Percentiles rank a stretch among this genome's conserved stretches.
These are phyloP conservation scores for Kickxella alabastrina DNA, from an alignment of 192 early-diverging fungal species.

Conservation along the genomic window DNA sequence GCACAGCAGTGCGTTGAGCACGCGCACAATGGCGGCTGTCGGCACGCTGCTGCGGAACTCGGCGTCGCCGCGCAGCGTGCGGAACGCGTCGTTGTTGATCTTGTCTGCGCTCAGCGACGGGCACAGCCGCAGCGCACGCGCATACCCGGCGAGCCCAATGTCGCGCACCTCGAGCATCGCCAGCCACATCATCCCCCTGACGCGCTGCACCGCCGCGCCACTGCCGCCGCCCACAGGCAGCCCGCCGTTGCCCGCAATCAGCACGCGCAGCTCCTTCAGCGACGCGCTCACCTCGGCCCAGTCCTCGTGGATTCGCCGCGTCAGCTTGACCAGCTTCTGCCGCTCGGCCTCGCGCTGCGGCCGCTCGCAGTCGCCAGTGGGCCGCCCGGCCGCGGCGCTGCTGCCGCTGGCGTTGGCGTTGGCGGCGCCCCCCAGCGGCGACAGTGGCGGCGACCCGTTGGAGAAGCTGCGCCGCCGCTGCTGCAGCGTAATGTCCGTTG, in stretches of 20 bases:
- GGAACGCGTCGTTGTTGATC: constrained; percentile 87
- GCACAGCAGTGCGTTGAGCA: constrained; percentile 86
- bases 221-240: constrained; percentile 17
- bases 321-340: constrained; percentile 33
- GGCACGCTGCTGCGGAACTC: constrained; percentile 68
- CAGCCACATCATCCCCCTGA: constrained; percentile 36
- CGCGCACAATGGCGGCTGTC: constrained; percentile 68
- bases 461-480: constrained; percentile 10
- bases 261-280: constrained; percentile 32
- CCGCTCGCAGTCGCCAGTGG: too few relatives aligned
- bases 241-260: constrained; percentile 34
- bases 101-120: constrained; percentile 72
- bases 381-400: not conserved
- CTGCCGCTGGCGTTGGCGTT: not conserved
- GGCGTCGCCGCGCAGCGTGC: constrained; percentile 76
- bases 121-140: constrained; percentile 64
- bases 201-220: too few relatives aligned
- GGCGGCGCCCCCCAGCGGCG: not conserved
- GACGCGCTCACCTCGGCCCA: constrained; percentile 43
- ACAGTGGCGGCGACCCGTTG: not conserved
- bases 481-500: constrained; percentile 9
- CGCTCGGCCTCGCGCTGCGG: constrained; percentile 13
- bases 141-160: constrained; percentile 58
- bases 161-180: constrained; percentile 47
- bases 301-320: constrained; percentile 35